Conservation (phyloP, 1,284 basidiomycete genomes). For the Tranzscheliella williamsii region DNA sequence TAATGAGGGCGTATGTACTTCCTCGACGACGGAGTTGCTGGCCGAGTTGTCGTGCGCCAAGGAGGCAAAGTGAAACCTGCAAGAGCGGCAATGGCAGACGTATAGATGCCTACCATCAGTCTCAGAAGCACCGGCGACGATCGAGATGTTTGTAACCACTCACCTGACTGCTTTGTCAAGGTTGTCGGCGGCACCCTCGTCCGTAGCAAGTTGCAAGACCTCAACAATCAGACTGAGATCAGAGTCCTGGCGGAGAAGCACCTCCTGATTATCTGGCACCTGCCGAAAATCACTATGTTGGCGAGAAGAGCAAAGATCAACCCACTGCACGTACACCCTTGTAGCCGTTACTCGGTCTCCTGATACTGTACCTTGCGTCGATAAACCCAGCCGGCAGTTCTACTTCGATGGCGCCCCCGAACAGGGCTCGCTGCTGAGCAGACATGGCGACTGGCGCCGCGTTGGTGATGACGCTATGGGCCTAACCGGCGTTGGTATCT, state of each 20-base stretch:
- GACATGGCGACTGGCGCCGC: no score
- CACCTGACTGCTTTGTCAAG: conserved; percentile 57
- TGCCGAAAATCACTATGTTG: conserved; percentile 77
- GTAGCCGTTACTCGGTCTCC: background rate
- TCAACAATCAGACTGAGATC: conserved; percentile 82
- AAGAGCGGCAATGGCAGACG: background rate
- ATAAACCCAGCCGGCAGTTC: conserved; percentile 69
- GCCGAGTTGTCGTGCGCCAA: conserved; percentile 91
- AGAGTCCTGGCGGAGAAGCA: conserved; percentile 75
- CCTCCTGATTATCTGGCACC: conserved; percentile 96
- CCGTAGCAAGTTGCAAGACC: conserved; percentile 75
- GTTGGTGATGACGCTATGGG: no score
- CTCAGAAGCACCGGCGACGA: no score
- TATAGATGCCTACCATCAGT: no score
- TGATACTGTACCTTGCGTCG: conserved; percentile 78
- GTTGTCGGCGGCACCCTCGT: conserved; percentile 65
- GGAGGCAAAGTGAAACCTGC: conserved; percentile 86
- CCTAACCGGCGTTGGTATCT: no score
- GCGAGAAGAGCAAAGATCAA: background rate
- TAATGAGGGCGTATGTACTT: conserved; percentile 60
- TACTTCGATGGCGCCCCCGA: conserved; percentile 76
- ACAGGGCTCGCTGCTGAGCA: conserved; percentile 52
- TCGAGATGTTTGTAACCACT: no score
- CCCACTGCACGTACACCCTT: background rate
- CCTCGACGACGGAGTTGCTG: conserved; percentile 64